Evolutionary conservation across 768 basidiomycete genomes (phyloP), one percentile per base, ranked within the genome.

Genomic region (Strobilomyces echinocephalus): DNA sequence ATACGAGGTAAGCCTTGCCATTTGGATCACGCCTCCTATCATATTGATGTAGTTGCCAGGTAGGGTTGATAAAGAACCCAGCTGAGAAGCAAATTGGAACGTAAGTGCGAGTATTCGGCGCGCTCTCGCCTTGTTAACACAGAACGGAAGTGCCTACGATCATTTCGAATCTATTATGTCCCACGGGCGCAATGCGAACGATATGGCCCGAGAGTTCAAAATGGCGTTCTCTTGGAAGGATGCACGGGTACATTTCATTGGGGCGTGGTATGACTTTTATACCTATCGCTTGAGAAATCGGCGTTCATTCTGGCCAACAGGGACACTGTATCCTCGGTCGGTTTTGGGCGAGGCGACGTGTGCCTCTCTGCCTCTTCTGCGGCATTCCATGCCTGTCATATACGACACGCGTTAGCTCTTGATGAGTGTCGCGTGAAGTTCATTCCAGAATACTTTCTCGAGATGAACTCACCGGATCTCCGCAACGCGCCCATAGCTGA

Each of bases 291-390:
- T 28, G n/a, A 16, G 36, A 15, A 2, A 21, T 8, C n/a, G 10
- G 28, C 18, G 21, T 4, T 34, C 15, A 53, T 47, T 1, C 1
- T 41, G 16, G 55, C 21, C 4, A 14, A 28, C 48, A 85, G 84
- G 82, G 85, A 87, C 58, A 86, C 83, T 1, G 84, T 87, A 6
- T 77, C 79, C 20, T 85, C 83, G 0, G 82, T 85, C 14, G 83
- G 83, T n/a, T 28, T 53, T 9, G 52, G 41, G 11, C 44, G 57
- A 53, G 57, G 76, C 2, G 74, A 74, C 26, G 70, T 78, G 6
- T 64, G 65, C 16, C 72, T 85, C 5, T 84, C 84, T 0, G 84
- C 85, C 61, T 79, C 80, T 1, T 76, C 73, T 2, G 78, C 78
- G 4, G 81, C 83, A 44, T 75, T 73, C 9, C 78, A 79, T 55